Conservation (phyloP, 2,329 filamentous ascomycete genomes). For the Diaporthe vaccinii region DNA sequence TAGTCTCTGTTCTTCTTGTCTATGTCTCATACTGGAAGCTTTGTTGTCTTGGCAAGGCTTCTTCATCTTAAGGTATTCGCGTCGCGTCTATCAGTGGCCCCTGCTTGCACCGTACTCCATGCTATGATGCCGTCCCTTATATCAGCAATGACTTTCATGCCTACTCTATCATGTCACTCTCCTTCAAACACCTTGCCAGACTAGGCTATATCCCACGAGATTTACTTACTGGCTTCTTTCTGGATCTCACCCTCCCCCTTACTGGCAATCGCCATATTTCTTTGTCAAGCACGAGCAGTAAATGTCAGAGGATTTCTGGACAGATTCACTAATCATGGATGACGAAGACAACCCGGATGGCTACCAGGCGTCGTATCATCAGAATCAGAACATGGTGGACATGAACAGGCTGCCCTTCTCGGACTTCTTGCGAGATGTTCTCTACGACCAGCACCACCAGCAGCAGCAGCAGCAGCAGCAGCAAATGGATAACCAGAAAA, state of each 20-base stretch:
- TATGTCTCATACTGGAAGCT: background rate
- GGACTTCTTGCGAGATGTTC: conserved; percentile 64
- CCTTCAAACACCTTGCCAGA: background rate
- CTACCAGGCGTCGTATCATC: conserved; percentile 42
- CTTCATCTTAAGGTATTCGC: conserved; percentile 21
- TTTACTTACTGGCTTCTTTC: background rate
- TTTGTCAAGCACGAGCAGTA: background rate
- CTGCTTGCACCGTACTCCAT: background rate
- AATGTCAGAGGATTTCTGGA: background rate
- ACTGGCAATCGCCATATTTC: background rate
- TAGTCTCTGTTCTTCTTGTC: conserved; percentile 5
- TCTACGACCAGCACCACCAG: conserved; percentile 57
- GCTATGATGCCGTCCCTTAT: conserved; percentile 9
- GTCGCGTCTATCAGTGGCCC: background rate
- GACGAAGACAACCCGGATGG: conserved; percentile 40
- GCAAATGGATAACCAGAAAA: conserved; percentile 53
- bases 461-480: conserved; percentile 35
- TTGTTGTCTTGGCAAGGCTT: conserved; percentile 23
- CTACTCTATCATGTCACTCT: background rate
- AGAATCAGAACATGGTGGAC: conserved; percentile 44
- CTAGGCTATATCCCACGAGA: background rate
- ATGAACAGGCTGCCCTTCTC: conserved; percentile 59
- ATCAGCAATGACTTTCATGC: background rate
- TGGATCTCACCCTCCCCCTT: background rate
- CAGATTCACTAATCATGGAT: conserved; percentile 34